Evolutionary conservation across 78 protist genomes (phyloP).

Genomic region (Speleostelium caveatum): DNA sequence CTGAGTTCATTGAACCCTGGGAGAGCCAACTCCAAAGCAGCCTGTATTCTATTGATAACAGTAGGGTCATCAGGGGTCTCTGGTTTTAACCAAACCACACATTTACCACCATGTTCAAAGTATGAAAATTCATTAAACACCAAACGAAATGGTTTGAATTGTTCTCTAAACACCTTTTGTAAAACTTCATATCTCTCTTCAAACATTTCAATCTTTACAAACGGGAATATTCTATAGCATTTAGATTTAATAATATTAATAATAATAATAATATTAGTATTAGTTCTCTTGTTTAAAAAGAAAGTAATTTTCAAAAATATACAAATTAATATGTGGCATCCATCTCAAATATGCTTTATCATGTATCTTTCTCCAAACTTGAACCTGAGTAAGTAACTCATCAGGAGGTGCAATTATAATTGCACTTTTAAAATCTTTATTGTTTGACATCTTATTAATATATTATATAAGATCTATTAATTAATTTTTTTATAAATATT

Average conservation of each 20-base stretch:
- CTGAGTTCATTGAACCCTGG: constrained; percentile 64
- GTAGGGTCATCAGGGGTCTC: constrained; percentile 43
- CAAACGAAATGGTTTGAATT: constrained; percentile 43
- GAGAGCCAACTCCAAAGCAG: constrained; percentile 1
- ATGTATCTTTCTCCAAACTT: constrained; percentile 22
- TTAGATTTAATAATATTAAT: neutral
- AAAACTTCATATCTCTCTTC: neutral
- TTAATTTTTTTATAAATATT: too few species aligned
- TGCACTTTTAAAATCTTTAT: constrained; percentile 65
- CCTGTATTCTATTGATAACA: constrained; percentile 22
- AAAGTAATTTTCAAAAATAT: neutral
- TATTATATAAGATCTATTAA: too few species aligned
- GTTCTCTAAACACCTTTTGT: constrained; percentile 1
- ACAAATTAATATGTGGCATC: constrained; percentile 87
- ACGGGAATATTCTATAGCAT: constrained; percentile 66
- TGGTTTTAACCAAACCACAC: constrained; percentile 73
- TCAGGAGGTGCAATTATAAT: constrained; percentile 64
- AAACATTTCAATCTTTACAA: constrained; percentile 32
- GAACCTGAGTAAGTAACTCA: constrained; percentile 39
- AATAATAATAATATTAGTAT: neutral
- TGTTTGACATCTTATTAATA: too few species aligned
- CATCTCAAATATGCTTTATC: constrained; percentile 77
- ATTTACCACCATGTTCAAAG: constrained; percentile 73
- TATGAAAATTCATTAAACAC: constrained; percentile 36
- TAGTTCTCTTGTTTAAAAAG: too few species aligned